Evolutionary conservation across 306 rosid genomes (phyloP).

Genomic region (Fragaria vesca): DNA sequence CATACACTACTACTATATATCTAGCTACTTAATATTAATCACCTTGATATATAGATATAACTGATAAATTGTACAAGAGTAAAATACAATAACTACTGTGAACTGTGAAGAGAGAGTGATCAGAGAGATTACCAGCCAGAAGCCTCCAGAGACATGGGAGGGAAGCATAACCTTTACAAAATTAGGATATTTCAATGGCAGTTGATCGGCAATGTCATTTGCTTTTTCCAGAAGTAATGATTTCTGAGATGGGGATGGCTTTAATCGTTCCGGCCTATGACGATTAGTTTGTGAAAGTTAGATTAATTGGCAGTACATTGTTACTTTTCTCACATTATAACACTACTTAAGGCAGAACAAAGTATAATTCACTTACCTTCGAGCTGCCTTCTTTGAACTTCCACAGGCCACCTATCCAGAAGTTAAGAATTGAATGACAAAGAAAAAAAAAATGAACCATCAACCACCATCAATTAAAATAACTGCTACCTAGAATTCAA

Average conservation of each 20-base stretch:
- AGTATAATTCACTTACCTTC: not conserved
- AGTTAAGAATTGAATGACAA: not conserved
- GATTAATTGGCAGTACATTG: not conserved
- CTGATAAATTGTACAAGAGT: too few relatives aligned
- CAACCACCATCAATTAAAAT: not conserved
- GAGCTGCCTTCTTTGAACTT: not conserved
- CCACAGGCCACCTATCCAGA: not conserved
- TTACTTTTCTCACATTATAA: not conserved
- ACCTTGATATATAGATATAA: too few relatives aligned
- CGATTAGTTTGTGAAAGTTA: too few relatives aligned
- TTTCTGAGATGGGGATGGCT: not conserved
- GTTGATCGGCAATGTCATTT: slow-evolving; percentile 28
- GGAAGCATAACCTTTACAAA: too few relatives aligned
- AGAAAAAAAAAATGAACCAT: not conserved
- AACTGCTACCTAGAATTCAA: too few relatives aligned
- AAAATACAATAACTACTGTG: too few relatives aligned
- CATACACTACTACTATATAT: too few relatives aligned
- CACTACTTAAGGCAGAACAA: not conserved
- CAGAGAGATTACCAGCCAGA: too few relatives aligned
- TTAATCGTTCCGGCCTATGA: not conserved
- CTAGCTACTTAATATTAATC: too few relatives aligned
- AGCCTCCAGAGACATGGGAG: too few relatives aligned
- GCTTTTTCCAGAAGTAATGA: slow-evolving; percentile 21
- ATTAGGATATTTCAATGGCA: too few relatives aligned
- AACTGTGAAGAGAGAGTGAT: too few relatives aligned